Conservation (phyloP, 768 basidiomycete species). For the Russula dissimulans region DNA sequence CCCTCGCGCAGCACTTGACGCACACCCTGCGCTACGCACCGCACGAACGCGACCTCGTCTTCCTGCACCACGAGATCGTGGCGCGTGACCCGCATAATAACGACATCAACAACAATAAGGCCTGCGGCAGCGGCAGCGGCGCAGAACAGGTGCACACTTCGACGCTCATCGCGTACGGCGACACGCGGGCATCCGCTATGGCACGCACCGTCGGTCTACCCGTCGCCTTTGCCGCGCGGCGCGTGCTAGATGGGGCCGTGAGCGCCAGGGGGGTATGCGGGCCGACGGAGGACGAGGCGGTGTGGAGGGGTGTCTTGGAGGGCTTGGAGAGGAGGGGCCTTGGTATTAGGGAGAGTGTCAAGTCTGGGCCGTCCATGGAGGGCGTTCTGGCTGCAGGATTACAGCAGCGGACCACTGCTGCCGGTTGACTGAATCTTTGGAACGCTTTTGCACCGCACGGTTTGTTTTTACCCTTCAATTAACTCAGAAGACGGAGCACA, state of each 20-base stretch:
- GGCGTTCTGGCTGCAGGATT: constrained; percentile 10
- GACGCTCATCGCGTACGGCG: constrained; percentile 55
- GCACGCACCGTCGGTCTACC: constrained; percentile 85
- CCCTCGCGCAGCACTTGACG: constrained; percentile 64
- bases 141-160: constrained; percentile 54
- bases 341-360: constrained; percentile 32
- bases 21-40: constrained; percentile 60
- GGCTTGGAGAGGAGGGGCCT: constrained; percentile 45
- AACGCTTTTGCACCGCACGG: background rate
- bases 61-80: constrained; percentile 78
- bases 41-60: constrained; percentile 76
- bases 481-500: background rate
- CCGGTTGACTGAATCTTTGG: background rate
- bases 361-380: constrained; percentile 38
- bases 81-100: constrained; percentile 25
- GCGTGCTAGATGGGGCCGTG: constrained; percentile 51
- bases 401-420: constrained; percentile 1
- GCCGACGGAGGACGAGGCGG: constrained; percentile 46
- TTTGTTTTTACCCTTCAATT: too few species aligned
- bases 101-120: too few species aligned
- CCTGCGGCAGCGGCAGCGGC: background rate
- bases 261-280: constrained; percentile 54
- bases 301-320: constrained; percentile 56
- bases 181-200: constrained; percentile 64
- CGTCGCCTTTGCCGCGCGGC: constrained; percentile 71